Conservation (phyloP, 2,329 filamentous ascomycete genomes). For the Aspergillus chevalieri region DNA sequence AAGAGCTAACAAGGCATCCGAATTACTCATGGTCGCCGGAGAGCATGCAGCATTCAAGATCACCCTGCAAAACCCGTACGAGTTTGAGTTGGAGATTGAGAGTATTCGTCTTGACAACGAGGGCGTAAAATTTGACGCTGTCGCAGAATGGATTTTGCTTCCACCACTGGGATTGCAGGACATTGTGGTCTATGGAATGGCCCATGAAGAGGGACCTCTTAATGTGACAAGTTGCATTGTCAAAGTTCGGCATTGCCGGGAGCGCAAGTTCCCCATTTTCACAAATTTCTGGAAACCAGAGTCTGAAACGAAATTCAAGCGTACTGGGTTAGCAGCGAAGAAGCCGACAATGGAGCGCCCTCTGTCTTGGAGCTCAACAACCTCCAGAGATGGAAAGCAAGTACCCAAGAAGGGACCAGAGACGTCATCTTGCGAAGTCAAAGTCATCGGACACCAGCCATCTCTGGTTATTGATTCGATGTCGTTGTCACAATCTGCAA, state of each 20-base stretch:
- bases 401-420: constrained; percentile 29
- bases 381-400: constrained; percentile 30
- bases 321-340: constrained; percentile 59
- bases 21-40: constrained; percentile 68
- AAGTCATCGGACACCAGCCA: constrained; percentile 74
- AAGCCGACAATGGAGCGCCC: constrained; percentile 44
- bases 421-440: constrained; percentile 48
- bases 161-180: constrained; percentile 79
- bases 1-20: constrained; percentile 55
- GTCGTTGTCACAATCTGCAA: constrained; percentile 71
- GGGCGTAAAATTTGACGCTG: constrained; percentile 65
- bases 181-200: constrained; percentile 63
- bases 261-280: constrained; percentile 80
- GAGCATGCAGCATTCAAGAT: constrained; percentile 74
- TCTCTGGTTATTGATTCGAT: constrained; percentile 68
- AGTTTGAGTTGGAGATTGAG: constrained; percentile 87
- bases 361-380: constrained; percentile 39
- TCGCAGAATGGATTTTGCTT: constrained; percentile 60
- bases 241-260: constrained; percentile 73
- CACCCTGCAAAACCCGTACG: constrained; percentile 87
- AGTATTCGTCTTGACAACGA: constrained; percentile 68
- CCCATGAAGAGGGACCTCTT: constrained; percentile 61
- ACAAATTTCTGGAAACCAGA: constrained; percentile 67
- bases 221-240: constrained; percentile 72
- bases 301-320: constrained; percentile 67